A percentile compares a stretch with the other conserved stretches of the same genome.
Conservation (phyloP, 2,329 filamentous ascomycete species). For the Penicillium verrucosum region DNA sequence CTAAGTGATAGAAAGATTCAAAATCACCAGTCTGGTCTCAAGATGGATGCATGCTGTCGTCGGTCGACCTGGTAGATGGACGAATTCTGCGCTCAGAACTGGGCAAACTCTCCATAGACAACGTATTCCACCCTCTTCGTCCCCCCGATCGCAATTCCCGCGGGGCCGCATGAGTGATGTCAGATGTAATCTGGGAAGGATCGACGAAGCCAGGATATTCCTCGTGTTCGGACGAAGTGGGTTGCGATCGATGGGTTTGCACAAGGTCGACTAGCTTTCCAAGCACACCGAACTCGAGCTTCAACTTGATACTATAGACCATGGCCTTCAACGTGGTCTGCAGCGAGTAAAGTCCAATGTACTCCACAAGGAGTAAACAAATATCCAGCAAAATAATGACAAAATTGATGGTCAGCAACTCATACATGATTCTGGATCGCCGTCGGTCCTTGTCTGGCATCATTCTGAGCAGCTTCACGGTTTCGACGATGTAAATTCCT, state of each 20-base stretch:
- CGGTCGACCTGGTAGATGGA: constrained; percentile 16
- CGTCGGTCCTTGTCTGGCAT: constrained; percentile 34
- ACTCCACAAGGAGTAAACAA: constrained; percentile 44
- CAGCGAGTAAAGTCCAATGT: constrained; percentile 42
- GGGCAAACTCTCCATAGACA: constrained; percentile 32
- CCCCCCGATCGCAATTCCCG: constrained; percentile 10
- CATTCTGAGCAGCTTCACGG: constrained; percentile 44
- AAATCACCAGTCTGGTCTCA: constrained; percentile 7
- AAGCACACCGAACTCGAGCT: constrained; percentile 50
- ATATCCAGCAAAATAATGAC: constrained; percentile 48
- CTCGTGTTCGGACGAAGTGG: constrained; percentile 32
- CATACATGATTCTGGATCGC: constrained; percentile 45
- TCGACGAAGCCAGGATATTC: constrained; percentile 44
- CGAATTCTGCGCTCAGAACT: constrained; percentile 24
- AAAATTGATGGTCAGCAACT: constrained; percentile 49
- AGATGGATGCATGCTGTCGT: constrained; percentile 16
- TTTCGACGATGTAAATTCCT: constrained; percentile 52
- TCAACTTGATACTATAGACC: constrained; percentile 50
- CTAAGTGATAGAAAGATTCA: neutral
- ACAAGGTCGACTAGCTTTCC: constrained; percentile 44
- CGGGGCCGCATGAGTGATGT: constrained; percentile 38
- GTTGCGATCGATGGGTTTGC: constrained; percentile 29
- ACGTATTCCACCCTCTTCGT: constrained; percentile 21
- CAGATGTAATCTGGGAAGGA: constrained; percentile 36
- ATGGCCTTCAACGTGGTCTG: constrained; percentile 47